Evolutionary conservation across 129 eudicot genomes (phyloP).

Genomic region (Lonicera japonica): DNA sequence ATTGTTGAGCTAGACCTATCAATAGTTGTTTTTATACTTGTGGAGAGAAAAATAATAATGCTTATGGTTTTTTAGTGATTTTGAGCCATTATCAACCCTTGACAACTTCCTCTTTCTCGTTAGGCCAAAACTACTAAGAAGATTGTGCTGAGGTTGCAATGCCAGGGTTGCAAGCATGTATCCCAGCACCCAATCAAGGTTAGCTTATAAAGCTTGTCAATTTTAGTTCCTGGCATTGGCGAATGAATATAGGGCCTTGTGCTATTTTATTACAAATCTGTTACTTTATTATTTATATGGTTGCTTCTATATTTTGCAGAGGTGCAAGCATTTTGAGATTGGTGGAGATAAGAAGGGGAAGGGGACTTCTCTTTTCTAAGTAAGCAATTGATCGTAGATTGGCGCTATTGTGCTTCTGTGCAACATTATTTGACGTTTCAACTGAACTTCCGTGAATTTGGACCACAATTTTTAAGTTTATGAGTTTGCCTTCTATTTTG

Average conservation of each 20-base stretch:
- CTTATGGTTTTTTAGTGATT: neutral
- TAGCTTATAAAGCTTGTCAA: neutral
- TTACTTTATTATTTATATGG: neutral
- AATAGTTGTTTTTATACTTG: too few species aligned
- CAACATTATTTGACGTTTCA: neutral
- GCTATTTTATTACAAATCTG: too few species aligned
- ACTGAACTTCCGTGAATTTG: neutral
- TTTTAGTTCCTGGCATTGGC: neutral
- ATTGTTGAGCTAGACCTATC: too few species aligned
- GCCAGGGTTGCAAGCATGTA: constrained; percentile 63
- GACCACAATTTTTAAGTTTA: neutral
- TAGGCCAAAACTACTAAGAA: constrained; percentile 65
- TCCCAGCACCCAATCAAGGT: constrained; percentile 65
- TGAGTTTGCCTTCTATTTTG: neutral
- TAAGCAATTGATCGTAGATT: neutral
- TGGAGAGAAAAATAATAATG: neutral
- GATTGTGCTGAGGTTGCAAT: constrained; percentile 58
- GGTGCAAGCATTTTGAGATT: constrained; percentile 68
- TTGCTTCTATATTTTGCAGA: constrained; percentile 24
- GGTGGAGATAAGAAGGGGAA: constrained; percentile 75
- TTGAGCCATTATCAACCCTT: neutral
- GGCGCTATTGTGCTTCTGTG: neutral
- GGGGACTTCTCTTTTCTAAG: constrained; percentile 61
- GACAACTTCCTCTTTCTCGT: neutral
- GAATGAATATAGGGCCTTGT: neutral